Base-by-base conservation (phyloP, 352 stramenopile genomes). In the Phytophthora rubi region DNA sequence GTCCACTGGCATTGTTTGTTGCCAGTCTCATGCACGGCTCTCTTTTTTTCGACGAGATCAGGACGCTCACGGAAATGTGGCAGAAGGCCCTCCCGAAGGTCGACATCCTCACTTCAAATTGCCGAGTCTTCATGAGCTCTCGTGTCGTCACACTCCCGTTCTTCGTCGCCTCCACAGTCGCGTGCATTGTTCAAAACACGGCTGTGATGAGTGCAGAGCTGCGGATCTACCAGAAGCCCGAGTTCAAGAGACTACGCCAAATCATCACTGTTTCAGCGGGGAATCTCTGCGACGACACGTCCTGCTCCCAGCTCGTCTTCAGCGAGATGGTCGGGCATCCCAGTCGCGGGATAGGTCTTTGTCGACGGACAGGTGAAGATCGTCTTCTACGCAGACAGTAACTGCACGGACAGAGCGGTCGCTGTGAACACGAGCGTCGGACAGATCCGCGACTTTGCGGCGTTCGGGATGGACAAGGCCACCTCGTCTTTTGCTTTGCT, bases 221-320 rank as follows among this genome's bases (percentile, higher is more conserved):
- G 15, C 69, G 69, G 23, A 32, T 76, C 42, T 76, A 76, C 58
- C 68, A 69, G 39, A 63, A 65, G 8, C 42, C 70, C 7, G 6
- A 64, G n/a, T 70, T 70, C 65, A 76, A 70, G 49, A 52, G 70
- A 30, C 65, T 76, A n/a, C 65, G 64, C 7, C 65, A 56, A 0
- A 63, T 73, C 42, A 62, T 73, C 18, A 15, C 30, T 0, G 26
- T 76, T 44, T 66, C 64, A 2, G 39, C 28, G n/a, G 33, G 39
- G 4, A 73, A 76, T 37, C 26, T 69, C 23, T 76, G 70, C 54
- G 73, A 77, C 53, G 61, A 71, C 56, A 71, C 68, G 55, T 13
- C 64, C 16, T 73, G 70, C 23, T 26, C 2, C 13, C 15, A 53
- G 21, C 45, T 76, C 23, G 23, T 26, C 23, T 26, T 26, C 23